These are phyloP conservation scores for Apium graveolens DNA, from an alignment of 129 eudicot genomes.

Conservation along the genomic window DNA sequence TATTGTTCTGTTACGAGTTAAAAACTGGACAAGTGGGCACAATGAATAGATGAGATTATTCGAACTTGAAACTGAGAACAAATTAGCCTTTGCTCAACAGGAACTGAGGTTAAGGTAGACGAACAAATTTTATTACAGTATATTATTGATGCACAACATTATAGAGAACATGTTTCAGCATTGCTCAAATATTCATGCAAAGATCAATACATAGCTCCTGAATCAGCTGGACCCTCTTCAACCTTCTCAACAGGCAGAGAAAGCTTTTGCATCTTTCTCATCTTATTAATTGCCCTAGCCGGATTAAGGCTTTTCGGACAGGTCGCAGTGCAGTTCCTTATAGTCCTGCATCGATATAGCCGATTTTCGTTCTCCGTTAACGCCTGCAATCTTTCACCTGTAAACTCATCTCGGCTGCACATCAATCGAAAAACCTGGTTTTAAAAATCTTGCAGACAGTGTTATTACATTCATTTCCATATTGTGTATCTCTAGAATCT, in stretches of 20 bases:
- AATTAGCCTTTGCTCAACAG: no score
- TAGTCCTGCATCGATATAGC: slow-evolving; percentile 56
- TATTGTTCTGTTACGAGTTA: no score
- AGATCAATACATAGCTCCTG: background rate
- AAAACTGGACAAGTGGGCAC: no score
- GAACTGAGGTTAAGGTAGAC: no score
- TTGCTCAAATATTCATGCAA: background rate
- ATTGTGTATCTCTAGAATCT: background rate
- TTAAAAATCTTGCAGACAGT: background rate
- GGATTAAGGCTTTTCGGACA: slow-evolving; percentile 86
- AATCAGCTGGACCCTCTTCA: background rate
- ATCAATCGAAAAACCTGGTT: background rate
- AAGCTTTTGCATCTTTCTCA: slow-evolving; percentile 35
- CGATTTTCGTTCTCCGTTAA: slow-evolving; percentile 50
- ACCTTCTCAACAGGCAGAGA: slow-evolving; percentile 21
- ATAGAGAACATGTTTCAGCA: background rate
- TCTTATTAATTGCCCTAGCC: slow-evolving; percentile 65
- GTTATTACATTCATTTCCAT: background rate
- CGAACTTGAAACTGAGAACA: no score
- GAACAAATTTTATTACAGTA: no score
- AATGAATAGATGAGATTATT: no score
- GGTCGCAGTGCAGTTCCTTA: slow-evolving; percentile 56
- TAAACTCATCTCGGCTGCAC: slow-evolving; percentile 42
- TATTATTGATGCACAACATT: no score
- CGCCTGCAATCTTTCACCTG: slow-evolving; percentile 64